Base-by-base conservation (phyloP, 148 eudicot genomes). In the Polygonum aviculare region DNA sequence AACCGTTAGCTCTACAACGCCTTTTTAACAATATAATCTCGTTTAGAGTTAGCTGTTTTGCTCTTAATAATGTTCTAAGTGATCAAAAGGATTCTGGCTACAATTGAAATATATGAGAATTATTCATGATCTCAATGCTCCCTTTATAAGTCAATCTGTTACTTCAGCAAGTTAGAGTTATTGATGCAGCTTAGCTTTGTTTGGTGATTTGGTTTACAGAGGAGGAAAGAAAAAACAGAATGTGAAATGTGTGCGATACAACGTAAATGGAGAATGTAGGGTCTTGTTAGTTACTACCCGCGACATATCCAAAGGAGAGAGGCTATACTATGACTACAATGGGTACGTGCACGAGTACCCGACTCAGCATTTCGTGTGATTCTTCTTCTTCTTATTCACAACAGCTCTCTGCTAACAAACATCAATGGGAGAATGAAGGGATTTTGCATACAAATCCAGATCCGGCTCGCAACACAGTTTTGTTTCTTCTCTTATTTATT, bases 311-410 rank as follows among this genome's bases (percentile, higher is more conserved):
- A 85, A 85, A 77, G 98, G 98, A 31, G 98, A 94, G 83, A 88
- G 97, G 87, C 84, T 94, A 12, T 94, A 94, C 80, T 92, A 92
- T 81, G 96, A 94, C 67, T 94, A 94, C 70, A 94, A 94, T 60
- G 98, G 97, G 26, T 89, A 92, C 69, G 93, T 86, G 83, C 88
- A 92, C 75, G 89, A 83, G 82, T 94, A 94, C 70, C 98, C 98
- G 47, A 94, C 98, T 75, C 96, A 94, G 69, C 82, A 90, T 86
- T 94, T 94, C 77, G 67, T 91, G 6, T 94, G 77, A 83, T 62
- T 57, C 57, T 62, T 57, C 57, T 35, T 73, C 70, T 1, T 63
- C 63, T 26, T 26, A 26, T 26, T 26, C 31, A 26, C 31, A 26
- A 60, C 15, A 60, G 10, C 69, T 60, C 38, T 21, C 38, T 21